Evolutionary conservation across 352 stramenopile species (phyloP), one percentile per base, ranked within the genome.

Genomic region (Aphanomyces euteiches): DNA sequence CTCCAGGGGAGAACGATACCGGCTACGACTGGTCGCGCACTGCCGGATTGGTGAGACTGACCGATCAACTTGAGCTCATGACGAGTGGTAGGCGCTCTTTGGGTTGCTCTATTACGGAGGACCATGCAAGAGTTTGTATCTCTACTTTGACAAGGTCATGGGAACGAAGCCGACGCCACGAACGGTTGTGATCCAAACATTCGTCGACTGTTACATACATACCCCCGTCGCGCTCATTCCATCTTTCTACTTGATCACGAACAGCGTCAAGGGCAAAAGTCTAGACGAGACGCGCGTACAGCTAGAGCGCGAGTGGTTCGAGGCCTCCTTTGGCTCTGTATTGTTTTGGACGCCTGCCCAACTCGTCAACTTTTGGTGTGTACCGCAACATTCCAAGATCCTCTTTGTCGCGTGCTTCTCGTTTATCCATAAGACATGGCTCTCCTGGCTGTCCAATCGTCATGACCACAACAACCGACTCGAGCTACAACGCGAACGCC

Each of bases 81-180:
- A 53, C n/a, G 13, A n/a, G 13, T 53, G 13, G 17, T 21, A 58
- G 50, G 63, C 63, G 13, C 41, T 59, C 43, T 69, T 69, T 59
- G 63, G 63, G 3, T 47, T 69, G 5, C 43, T 69, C 10, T 69
- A 69, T 41, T 69, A 69, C 59, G 63, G 63, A 13, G 63, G 63
- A 5, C 63, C 63, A 17, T 69, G 63, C 38, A 69, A 69, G 63
- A 69, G 40, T 6, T 60, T 69, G 63, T 69, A 69, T 37, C 19
- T 69, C 19, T 59, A 69, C 63, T 69, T 69, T 41, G 63, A 69
- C 63, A 69, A 69, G 47, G 63, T 69, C 37, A 60, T 69, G 39
- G 63, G 63, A 7, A 69, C 63, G 12, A 69, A 19, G 36, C 63
- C 63, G 19, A 69, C 63, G 47, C 17, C 63, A n/a, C 39, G 41